phyloP scores from a whole-genome alignment of 2,329 filamentous ascomycete genomes.

The Ophiostoma quercus region DNA sequence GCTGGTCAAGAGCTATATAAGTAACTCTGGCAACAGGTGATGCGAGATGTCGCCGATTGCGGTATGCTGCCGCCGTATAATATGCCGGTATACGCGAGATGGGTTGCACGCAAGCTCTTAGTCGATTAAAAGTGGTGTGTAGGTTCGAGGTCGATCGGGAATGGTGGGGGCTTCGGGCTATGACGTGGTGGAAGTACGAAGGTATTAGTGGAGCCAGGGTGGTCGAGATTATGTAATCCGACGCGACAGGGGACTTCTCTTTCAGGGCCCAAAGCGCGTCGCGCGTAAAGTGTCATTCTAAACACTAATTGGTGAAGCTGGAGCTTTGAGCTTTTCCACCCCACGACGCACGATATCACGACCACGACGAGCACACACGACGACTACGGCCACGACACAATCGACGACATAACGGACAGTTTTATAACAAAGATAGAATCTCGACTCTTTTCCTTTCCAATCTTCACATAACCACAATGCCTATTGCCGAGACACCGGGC shows the following conservation, averaged over 20 bases:
- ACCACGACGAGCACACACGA: neutral
- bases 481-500: constrained; percentile 46
- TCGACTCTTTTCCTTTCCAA: neutral
- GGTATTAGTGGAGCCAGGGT: neutral
- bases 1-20: neutral
- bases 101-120: neutral
- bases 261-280: constrained; percentile 9
- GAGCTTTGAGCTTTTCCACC: constrained; percentile 15
- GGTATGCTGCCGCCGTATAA: neutral
- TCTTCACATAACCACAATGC: constrained; percentile 37
- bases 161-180: constrained; percentile 6
- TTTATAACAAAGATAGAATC: neutral
- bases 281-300: constrained; percentile 10
- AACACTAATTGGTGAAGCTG: constrained; percentile 5
- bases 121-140: constrained; percentile 11
- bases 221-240: neutral
- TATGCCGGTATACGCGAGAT: neutral
- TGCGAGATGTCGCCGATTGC: neutral
- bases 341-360: constrained; percentile 7
- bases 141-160: constrained; percentile 6
- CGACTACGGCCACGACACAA: neutral
- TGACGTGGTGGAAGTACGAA: neutral
- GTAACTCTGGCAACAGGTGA: neutral
- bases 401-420: neutral
- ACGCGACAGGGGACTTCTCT: neutral